Evolutionary conservation across 441 rosid species (phyloP).

Genomic region (Populus tomentosa): DNA sequence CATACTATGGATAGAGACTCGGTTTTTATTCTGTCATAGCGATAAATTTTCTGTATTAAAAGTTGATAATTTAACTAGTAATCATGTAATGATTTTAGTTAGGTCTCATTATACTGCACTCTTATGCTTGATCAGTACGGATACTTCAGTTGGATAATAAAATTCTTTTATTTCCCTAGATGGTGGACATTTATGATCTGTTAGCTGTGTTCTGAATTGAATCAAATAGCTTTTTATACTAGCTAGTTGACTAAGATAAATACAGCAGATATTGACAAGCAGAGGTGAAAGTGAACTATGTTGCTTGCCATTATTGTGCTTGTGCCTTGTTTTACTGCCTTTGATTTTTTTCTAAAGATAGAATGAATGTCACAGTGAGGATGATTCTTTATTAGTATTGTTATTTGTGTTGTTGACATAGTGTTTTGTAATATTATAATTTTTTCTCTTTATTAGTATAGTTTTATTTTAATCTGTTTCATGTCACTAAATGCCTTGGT

Average conservation of each 20-base stretch:
- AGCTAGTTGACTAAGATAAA: not conserved
- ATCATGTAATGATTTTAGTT: too few relatives aligned
- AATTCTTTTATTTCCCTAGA: too few relatives aligned
- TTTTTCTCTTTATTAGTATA: not conserved
- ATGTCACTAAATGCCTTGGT: constrained; percentile 16
- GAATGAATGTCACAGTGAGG: not conserved
- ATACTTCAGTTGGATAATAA: too few relatives aligned
- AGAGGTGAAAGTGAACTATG: not conserved
- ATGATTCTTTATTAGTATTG: not conserved
- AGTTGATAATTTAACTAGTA: too few relatives aligned
- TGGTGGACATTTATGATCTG: too few relatives aligned
- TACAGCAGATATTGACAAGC: not conserved
- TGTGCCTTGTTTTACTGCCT: too few relatives aligned
- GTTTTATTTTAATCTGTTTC: not conserved
- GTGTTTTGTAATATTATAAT: not conserved
- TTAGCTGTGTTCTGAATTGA: too few relatives aligned
- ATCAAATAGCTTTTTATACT: too few relatives aligned
- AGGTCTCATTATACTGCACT: too few relatives aligned
- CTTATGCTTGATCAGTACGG: too few relatives aligned
- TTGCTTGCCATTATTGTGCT: not conserved
- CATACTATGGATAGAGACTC: not conserved
- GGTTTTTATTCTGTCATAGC: too few relatives aligned
- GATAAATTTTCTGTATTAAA: too few relatives aligned
- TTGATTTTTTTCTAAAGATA: not conserved
- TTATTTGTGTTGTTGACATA: not conserved